phyloP scores from a whole-genome alignment of 352 stramenopile genomes.

The Phytophthora vignae region DNA sequence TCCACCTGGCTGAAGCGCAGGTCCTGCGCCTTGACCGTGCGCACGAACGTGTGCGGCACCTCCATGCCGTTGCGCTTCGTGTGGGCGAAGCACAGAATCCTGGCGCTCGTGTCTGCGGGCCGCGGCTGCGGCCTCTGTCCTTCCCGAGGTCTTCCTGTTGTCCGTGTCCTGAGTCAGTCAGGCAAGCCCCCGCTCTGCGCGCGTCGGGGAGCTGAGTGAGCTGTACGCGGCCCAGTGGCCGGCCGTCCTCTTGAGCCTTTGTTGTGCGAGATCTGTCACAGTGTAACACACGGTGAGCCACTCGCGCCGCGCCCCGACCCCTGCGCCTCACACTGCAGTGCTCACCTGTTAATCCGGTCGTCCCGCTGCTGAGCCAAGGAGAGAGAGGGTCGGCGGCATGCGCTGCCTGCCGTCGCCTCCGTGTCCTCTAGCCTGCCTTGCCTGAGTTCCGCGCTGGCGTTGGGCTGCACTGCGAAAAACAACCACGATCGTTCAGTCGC shows the following conservation, averaged over 20 bases:
- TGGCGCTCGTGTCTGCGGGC: constrained; percentile 28
- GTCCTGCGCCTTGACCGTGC: constrained; percentile 83
- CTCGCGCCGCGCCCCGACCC: background rate
- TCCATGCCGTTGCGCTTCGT: constrained; percentile 57
- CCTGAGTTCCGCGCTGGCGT: constrained; percentile 41
- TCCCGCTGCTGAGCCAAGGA: constrained; percentile 16
- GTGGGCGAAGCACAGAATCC: constrained; percentile 51
- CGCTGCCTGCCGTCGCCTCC: constrained; percentile 14
- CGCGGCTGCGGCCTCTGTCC: constrained; percentile 14
- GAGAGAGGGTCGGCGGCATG: constrained; percentile 38
- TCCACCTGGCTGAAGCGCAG: constrained; percentile 84
- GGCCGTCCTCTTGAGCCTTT: constrained; percentile 6
- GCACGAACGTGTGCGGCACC: constrained; percentile 84
- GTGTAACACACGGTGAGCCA: constrained; percentile 28
- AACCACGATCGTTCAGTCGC: constrained; percentile 48
- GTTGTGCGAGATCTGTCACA: constrained; percentile 38
- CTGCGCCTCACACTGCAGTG: background rate
- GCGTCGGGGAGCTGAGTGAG: background rate
- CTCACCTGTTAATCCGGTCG: constrained; percentile 22
- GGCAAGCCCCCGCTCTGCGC: background rate
- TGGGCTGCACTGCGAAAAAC: constrained; percentile 42
- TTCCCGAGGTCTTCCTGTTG: constrained; percentile 5
- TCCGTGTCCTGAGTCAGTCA: background rate
- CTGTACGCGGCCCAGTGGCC: background rate
- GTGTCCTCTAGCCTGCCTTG: constrained; percentile 8